A percentile compares a stretch with the other conserved stretches of the same genome.
Evolutionary conservation across 352 stramenopile genomes (phyloP).

Genomic region (Lagenidium sp.): DNA sequence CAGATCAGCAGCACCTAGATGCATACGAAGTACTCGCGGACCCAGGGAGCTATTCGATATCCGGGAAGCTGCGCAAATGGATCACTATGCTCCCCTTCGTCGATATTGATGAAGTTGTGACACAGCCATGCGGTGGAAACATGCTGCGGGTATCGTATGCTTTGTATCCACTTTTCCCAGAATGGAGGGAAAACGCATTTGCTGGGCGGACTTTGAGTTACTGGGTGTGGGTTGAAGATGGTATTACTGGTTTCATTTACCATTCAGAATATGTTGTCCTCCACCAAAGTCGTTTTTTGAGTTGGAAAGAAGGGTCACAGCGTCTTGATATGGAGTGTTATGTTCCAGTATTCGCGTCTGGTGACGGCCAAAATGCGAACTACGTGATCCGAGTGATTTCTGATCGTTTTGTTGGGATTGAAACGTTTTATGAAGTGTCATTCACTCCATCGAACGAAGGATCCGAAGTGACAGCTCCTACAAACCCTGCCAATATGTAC

Average conservation of each 20-base stretch:
- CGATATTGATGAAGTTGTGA: constrained; percentile 47
- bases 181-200: constrained; percentile 59
- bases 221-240: constrained; percentile 99
- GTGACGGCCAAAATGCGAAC: constrained; percentile 66
- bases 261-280: constrained; percentile 90
- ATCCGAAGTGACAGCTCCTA: constrained; percentile 18
- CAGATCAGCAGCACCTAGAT: constrained; percentile 75
- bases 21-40: constrained; percentile 47
- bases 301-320: constrained; percentile 53
- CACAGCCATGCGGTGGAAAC: constrained; percentile 94
- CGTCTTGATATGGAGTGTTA: constrained; percentile 91
- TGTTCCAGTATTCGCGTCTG: constrained; percentile 93
- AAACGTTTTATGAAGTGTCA: constrained; percentile 76
- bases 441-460: constrained; percentile 30
- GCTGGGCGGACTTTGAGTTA: constrained; percentile 69
- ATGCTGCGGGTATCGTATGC: constrained; percentile 92
- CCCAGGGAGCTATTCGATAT: constrained; percentile 2
- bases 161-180: constrained; percentile 48
- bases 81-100: constrained; percentile 56
- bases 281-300: constrained; percentile 63
- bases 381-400: constrained; percentile 95
- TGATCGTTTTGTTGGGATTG: constrained; percentile 96
- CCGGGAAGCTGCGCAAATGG: constrained; percentile 43
- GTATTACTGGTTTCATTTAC: constrained; percentile 87
- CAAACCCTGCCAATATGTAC: constrained; percentile 59